Base-by-base conservation (phyloP, 805 yeast genomes). In the Brettanomyces custersianus region DNA sequence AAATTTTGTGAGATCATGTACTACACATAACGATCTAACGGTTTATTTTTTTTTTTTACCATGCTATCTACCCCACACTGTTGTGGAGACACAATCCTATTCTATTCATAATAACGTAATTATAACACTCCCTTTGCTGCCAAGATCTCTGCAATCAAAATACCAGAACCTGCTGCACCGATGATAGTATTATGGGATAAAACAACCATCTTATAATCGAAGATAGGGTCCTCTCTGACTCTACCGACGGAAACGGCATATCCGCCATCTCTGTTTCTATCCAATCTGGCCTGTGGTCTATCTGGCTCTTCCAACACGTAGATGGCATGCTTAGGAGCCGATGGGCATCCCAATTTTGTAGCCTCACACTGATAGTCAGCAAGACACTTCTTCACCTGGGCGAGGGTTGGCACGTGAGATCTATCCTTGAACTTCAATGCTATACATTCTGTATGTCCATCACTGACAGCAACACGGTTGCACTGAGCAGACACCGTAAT, bases 161-260 rank as follows among this genome's bases (percentile, higher is more conserved):
- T 71, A 60, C 98, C 98, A 7, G 96, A 82, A 58, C 98, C 98
- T 19, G 98, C 98, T 54, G 98, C 98, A 55, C 98, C 98, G 47
- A 92, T 85, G 51, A 92, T 74, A 37, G 98, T 92, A 71, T 92
- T 92, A 63, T 92, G 98, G 20, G 96, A 88, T 46, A 92, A 68
- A n/a, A 87, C 92, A 37, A 92, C 96, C 88, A 92, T 90, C 66
- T 92, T 92, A 68, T 73, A 77, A 60, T 92, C 98, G 49, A 92
- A 70, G 10, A 92, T 85, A 7, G 95, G 87, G 57, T 92, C 98
- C 49, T 77, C 83, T 67, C 98, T 80, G 41, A 92, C 65, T 63
- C 98, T 75, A 34, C 98, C 97, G 35, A 92, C 96, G 31, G 94
- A 73, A 36, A 90, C 96, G 51, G 95, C 94, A 62, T 75, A 88